These are phyloP conservation scores for Sextonia rubra DNA, from an alignment of 164 flowering plant species.

Conservation along the genomic window DNA sequence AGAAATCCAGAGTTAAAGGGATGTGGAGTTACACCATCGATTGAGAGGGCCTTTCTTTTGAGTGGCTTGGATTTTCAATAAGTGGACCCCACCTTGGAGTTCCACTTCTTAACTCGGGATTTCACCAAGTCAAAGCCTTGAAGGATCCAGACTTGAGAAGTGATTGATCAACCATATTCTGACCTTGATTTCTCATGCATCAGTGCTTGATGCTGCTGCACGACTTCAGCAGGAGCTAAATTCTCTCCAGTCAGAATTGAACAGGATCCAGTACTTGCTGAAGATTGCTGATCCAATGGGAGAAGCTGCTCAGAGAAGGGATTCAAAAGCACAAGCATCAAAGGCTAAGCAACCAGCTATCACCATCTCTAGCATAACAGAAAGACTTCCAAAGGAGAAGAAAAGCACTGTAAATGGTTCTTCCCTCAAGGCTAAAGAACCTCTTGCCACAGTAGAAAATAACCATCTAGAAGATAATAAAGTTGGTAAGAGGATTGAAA, in stretches of 20 bases:
- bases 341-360: constrained; percentile 23
- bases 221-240: constrained; percentile 57
- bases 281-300: constrained; percentile 95
- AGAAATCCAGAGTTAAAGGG: no score
- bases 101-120: no score
- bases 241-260: constrained; percentile 70
- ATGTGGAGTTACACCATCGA: no score
- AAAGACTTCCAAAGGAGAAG: constrained; percentile 28
- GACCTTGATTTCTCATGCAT: constrained; percentile 11
- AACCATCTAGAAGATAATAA: constrained; percentile 26
- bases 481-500: constrained; percentile 23
- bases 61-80: no score
- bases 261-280: constrained; percentile 74
- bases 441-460: constrained; percentile 8
- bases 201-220: constrained; percentile 58
- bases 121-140: no score
- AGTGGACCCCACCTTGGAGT: no score
- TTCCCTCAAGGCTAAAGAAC: constrained; percentile 18
- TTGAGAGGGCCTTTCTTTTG: no score
- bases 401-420: constrained; percentile 19
- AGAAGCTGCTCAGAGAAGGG: constrained; percentile 74
- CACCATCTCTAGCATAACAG: constrained; percentile 15
- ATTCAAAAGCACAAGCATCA: constrained; percentile 27
- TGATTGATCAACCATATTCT: neutral
- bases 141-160: no score